Conservation (phyloP, 2,329 filamentous ascomycete species). For the Fusarium luffae region DNA sequence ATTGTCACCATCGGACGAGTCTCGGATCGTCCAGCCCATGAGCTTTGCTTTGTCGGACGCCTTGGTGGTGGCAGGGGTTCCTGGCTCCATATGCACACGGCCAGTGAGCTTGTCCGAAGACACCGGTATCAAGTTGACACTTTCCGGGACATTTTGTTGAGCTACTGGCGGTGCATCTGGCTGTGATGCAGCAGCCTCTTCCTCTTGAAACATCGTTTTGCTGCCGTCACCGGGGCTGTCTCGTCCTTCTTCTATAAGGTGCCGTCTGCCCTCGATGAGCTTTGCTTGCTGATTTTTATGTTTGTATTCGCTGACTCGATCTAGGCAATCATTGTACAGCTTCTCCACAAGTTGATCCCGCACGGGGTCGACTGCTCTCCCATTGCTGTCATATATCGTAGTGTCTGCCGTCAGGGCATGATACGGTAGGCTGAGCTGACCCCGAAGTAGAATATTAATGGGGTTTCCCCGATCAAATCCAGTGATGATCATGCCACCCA, state of each 20-base stretch:
- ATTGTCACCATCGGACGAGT: slow-evolving; percentile 70
- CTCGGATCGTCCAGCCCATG: slow-evolving; percentile 84
- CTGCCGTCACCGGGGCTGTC: slow-evolving; percentile 78
- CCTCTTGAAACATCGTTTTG: slow-evolving; percentile 75
- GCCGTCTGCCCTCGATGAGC: slow-evolving; percentile 83
- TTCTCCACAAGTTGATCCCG: slow-evolving; percentile 88
- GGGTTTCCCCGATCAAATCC: slow-evolving; percentile 97
- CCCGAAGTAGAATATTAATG: slow-evolving; percentile 88
- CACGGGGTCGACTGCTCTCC: slow-evolving; percentile 78
- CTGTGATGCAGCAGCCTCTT: slow-evolving; percentile 74
- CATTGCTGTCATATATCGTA: slow-evolving; percentile 88
- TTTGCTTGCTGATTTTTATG: slow-evolving; percentile 77
- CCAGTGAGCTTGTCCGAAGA: slow-evolving; percentile 77
- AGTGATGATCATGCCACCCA: slow-evolving; percentile 98
- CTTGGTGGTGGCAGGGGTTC: slow-evolving; percentile 74
- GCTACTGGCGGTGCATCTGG: slow-evolving; percentile 65
- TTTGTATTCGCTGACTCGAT: slow-evolving; percentile 90
- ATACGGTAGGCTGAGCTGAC: slow-evolving; percentile 88
- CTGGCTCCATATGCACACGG: slow-evolving; percentile 76
- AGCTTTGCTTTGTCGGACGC: slow-evolving; percentile 80
- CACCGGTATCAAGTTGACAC: slow-evolving; percentile 69
- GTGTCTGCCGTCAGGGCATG: slow-evolving; percentile 83
- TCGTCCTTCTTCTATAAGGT: slow-evolving; percentile 82
- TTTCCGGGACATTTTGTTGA: slow-evolving; percentile 64
- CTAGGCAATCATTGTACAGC: slow-evolving; percentile 93